phyloP scores from a whole-genome alignment of 495 filamentous ascomycete genomes.

The Aspergillus homomorphus region DNA sequence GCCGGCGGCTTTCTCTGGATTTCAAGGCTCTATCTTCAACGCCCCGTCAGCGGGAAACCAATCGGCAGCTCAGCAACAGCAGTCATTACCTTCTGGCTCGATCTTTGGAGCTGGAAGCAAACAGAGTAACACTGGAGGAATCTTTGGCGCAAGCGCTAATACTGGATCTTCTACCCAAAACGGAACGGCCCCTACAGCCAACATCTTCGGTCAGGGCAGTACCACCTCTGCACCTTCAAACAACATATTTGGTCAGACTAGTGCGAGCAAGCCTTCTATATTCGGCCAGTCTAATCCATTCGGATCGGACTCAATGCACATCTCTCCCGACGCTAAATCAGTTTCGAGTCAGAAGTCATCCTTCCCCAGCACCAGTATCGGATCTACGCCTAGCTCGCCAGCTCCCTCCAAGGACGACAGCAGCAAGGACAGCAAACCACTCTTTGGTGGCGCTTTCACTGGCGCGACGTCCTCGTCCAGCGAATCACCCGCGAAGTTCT shows the following conservation, averaged over 20 bases:
- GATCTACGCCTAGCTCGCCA: constrained; percentile 2
- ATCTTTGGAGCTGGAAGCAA: constrained; percentile 22
- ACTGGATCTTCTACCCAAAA: constrained; percentile 18
- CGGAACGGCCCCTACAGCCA: constrained; percentile 17
- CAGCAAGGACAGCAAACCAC: not conserved
- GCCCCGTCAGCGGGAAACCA: constrained; percentile 21
- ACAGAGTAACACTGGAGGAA: constrained; percentile 18
- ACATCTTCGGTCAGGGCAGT: constrained; percentile 26
- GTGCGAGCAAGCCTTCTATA: constrained; percentile 21
- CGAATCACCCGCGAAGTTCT: constrained; percentile 22
- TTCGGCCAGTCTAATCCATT: constrained; percentile 27
- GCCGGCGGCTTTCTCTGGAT: constrained; percentile 23
- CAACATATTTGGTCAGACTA: constrained; percentile 26
- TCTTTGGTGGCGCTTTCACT: constrained; percentile 13
- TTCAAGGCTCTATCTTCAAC: constrained; percentile 36
- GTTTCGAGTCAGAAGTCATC: constrained; percentile 19
- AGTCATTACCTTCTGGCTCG: constrained; percentile 20
- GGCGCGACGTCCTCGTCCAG: constrained; percentile 13
- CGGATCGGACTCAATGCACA: constrained; percentile 42
- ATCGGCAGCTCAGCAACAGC: constrained; percentile 22
- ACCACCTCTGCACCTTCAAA: constrained; percentile 18
- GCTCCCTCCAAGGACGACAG: not conserved
- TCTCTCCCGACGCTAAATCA: constrained; percentile 39
- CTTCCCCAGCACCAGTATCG: constrained; percentile 19
- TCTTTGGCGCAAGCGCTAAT: constrained; percentile 25